Conservation (phyloP, 106 monocot species). For the Dendrobium huoshanense region DNA sequence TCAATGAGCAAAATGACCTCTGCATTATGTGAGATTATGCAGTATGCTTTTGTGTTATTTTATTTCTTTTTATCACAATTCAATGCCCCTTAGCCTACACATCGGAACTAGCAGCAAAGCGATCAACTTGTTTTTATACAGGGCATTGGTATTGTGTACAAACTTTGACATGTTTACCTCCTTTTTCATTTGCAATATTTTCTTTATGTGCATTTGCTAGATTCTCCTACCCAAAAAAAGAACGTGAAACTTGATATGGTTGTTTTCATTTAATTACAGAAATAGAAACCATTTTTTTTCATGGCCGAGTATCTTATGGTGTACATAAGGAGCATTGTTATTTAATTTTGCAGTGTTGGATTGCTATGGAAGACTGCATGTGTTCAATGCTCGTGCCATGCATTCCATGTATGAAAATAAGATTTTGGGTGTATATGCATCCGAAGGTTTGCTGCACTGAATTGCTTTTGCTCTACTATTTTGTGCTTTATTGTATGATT, state of each 20-base stretch:
- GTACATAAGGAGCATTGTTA: background rate
- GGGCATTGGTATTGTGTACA: background rate
- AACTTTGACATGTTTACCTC: background rate
- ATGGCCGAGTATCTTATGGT: background rate
- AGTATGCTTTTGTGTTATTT: background rate
- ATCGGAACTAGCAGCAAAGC: background rate
- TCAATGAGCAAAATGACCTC: background rate
- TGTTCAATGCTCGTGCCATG: constrained; percentile 56
- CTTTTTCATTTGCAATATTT: background rate
- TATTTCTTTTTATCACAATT: background rate
- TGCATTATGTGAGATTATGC: background rate
- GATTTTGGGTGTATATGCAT: constrained; percentile 98
- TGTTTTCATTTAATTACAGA: background rate
- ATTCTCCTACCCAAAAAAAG: background rate
- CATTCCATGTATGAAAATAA: constrained; percentile 54
- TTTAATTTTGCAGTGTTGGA: constrained; percentile 76
- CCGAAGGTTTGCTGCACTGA: constrained; percentile 60
- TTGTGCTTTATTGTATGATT: background rate
- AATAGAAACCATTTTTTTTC: background rate
- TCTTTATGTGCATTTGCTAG: background rate
- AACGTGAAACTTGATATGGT: background rate
- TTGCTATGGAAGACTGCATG: constrained; percentile 96
- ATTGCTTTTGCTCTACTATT: constrained; percentile 1
- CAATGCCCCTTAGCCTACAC: background rate
- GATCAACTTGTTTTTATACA: background rate